A percentile compares a stretch with the other conserved stretches of the same genome.
Evolutionary conservation across 345 rosid genomes (phyloP).

Genomic region (Reutealis trisperma): DNA sequence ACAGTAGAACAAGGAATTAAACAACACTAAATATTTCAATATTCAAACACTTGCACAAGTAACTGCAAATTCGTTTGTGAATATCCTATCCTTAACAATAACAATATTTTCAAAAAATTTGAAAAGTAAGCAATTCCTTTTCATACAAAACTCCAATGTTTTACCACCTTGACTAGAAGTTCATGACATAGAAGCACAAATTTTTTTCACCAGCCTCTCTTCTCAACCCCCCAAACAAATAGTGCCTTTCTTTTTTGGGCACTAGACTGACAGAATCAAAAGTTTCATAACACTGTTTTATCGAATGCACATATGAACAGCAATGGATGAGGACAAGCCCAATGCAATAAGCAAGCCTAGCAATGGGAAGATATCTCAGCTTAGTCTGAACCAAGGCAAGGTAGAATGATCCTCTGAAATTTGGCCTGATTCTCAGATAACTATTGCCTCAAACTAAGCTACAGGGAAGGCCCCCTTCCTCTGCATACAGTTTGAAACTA

Average conservation of each 20-base stretch:
- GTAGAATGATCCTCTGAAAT: too few species aligned
- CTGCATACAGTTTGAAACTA: not conserved
- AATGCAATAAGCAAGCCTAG: not conserved
- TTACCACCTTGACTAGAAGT: not conserved
- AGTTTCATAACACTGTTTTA: not conserved
- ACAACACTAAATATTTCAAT: constrained; percentile 9
- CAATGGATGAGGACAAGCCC: not conserved
- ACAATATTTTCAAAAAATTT: not conserved
- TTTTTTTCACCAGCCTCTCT: not conserved
- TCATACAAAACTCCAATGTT: not conserved
- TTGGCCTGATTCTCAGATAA: too few species aligned
- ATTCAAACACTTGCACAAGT: not conserved
- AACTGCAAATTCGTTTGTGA: not conserved
- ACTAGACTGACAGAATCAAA: not conserved
- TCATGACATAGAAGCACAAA: not conserved
- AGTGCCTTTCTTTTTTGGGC: too few species aligned
- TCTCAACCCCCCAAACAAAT: too few species aligned
- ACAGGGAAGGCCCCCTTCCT: not conserved
- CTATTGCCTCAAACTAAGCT: too few species aligned
- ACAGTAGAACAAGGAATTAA: not conserved
- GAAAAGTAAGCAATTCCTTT: not conserved
- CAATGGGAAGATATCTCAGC: not conserved
- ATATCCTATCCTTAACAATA: not conserved
- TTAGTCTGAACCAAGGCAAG: not conserved
- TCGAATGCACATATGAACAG: too few species aligned